Evolutionary conservation across 2,329 filamentous ascomycete species (phyloP).

Genomic region (Trichoderma koningiopsis): DNA sequence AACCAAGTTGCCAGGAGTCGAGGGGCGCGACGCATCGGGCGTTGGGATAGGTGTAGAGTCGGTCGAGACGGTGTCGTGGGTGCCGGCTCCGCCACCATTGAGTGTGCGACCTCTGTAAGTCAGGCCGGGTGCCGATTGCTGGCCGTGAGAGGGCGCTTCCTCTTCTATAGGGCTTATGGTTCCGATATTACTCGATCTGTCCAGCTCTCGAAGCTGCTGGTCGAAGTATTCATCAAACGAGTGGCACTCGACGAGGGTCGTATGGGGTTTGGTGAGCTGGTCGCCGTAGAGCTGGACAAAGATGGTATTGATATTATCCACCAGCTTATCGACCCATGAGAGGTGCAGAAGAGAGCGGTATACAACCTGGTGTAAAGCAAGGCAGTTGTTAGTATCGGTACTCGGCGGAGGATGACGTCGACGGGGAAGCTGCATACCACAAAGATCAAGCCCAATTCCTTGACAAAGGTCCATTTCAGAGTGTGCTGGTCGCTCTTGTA

Average conservation of each 20-base stretch:
- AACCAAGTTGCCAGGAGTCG: constrained; percentile 70
- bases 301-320: constrained; percentile 91
- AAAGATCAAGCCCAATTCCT: constrained; percentile 93
- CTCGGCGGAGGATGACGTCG: neutral
- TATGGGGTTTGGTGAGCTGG: constrained; percentile 79
- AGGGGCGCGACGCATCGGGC: constrained; percentile 76
- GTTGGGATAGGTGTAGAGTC: constrained; percentile 71
- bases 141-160: constrained; percentile 38
- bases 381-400: constrained; percentile 28
- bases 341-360: constrained; percentile 95
- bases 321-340: constrained; percentile 94
- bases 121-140: constrained; percentile 41
- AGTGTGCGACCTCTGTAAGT: constrained; percentile 45
- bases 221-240: constrained; percentile 93
- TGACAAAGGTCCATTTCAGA: constrained; percentile 87
- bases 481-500: constrained; percentile 95
- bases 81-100: constrained; percentile 33
- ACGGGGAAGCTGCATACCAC: constrained; percentile 59
- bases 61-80: constrained; percentile 52
- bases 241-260: constrained; percentile 73
- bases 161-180: constrained; percentile 30
- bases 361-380: constrained; percentile 66
- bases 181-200: constrained; percentile 49
- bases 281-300: constrained; percentile 90
- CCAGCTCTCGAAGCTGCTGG: constrained; percentile 83